A percentile compares a stretch with the other conserved stretches of the same genome.
These are phyloP conservation scores for Plasmodium vivax DNA, from an alignment of 169 alveolate species.

Conservation along the genomic window DNA sequence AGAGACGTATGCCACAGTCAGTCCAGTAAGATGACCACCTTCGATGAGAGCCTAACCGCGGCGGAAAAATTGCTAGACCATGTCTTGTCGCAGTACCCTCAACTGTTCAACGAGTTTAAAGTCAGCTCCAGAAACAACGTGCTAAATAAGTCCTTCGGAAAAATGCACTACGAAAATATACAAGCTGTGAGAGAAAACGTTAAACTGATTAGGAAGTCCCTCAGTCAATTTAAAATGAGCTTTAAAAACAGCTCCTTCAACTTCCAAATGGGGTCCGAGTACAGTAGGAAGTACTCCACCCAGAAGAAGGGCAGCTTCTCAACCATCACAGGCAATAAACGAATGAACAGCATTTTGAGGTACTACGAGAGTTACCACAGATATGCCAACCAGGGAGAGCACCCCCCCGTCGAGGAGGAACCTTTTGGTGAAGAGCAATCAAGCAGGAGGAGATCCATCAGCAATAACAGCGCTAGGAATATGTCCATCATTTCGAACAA, in stretches of 20 bases:
- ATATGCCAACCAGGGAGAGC: neutral
- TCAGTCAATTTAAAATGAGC: slow-evolving; percentile 37
- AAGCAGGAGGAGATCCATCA: neutral
- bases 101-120: slow-evolving; percentile 32
- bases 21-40: slow-evolving; percentile 13
- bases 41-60: slow-evolving; percentile 39
- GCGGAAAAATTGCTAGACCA: slow-evolving; percentile 60
- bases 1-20: slow-evolving; percentile 46
- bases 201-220: slow-evolving; percentile 42
- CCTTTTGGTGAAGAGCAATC: neutral
- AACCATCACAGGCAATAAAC: neutral
- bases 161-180: slow-evolving; percentile 69
- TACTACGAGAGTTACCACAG: neutral
- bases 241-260: slow-evolving; percentile 10
- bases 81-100: slow-evolving; percentile 59
- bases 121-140: slow-evolving; percentile 43
- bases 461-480: slow-evolving; percentile 10
- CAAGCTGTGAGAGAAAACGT: slow-evolving; percentile 52
- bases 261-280: neutral
- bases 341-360: slow-evolving; percentile 19
- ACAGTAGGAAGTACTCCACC: neutral
- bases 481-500: slow-evolving; percentile 14
- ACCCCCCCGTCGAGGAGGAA: neutral
- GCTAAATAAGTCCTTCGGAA: slow-evolving; percentile 56
- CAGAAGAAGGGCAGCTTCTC: neutral